Base-by-base conservation (phyloP, 352 stramenopile genomes). In the Phytophthora cactorum region DNA sequence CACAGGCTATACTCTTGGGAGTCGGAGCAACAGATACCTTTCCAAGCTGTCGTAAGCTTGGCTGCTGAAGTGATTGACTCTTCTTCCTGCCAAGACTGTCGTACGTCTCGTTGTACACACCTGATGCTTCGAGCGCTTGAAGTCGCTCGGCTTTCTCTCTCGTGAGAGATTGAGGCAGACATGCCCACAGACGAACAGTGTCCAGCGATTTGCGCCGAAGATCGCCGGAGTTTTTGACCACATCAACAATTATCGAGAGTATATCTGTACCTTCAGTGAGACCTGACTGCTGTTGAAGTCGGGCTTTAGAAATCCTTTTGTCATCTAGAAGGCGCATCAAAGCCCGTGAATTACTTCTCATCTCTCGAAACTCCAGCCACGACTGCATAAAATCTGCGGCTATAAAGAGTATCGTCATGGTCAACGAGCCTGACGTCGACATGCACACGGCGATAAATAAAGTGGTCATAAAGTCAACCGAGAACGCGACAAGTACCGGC, bases 391-490 rank as follows among this genome's bases (percentile, higher is more conserved):
- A 22, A 28, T 12, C 32, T 68, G 64, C 5, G 22, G 41, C 0
- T 63, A 27, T 47, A 17, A 72, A 52, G 15, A 72, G 52, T 5
- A 68, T 6, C 9, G 22, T 6, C 0, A 52, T 68, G 9, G 61
- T 54, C 14, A 32, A 52, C 1, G 63, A 70, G 4, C 44, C 45
- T 1, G 64, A 63, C 28, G 52, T 61, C 12, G 56, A 71, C 17
- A 77, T 68, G 36, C 63, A 76, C 4, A 76, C 63, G 11, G 53
- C 65, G 2, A 72, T 55, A 22, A 72, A 75, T 2, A 72, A 56
- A 2, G 63, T 45, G 27, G 53, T 63, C 22, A 73, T 73, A 17
- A 76, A 68, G n/a, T 76, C 68, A 7, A 70, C 52, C 0, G 54
- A 61, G 5, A 76, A n/a, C 1, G 59, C 46, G 1, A 77, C 47